A percentile compares a stretch with the other conserved stretches of the same genome.
Evolutionary conservation across 208 protist genomes (phyloP).

Genomic region (Crithidia acanthocephali): DNA sequence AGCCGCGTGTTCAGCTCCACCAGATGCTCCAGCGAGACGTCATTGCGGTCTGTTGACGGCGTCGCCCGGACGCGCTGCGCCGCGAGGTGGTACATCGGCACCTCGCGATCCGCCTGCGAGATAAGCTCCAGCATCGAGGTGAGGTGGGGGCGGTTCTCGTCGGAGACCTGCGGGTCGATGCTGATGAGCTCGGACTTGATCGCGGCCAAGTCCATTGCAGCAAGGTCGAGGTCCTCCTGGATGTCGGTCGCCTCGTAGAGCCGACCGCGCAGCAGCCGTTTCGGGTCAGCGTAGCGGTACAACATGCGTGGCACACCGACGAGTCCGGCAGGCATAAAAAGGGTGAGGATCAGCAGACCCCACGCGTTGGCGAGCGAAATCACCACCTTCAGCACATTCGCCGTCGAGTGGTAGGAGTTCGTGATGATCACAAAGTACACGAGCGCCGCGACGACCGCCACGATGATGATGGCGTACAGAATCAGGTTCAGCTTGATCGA

Average conservation of each 20-base stretch:
- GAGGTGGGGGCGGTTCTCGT: constrained; percentile 80
- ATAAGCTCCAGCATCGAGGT: constrained; percentile 85
- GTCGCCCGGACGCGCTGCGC: constrained; percentile 54
- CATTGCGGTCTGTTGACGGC: constrained; percentile 44
- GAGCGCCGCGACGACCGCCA: constrained; percentile 65
- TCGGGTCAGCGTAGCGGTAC: constrained; percentile 74
- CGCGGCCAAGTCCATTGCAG: constrained; percentile 77
- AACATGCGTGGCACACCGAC: constrained; percentile 87
- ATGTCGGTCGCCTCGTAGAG: constrained; percentile 82
- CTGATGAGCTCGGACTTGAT: constrained; percentile 85
- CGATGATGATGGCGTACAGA: constrained; percentile 83
- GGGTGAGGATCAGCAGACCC: constrained; percentile 84
- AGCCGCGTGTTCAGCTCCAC: constrained; percentile 78
- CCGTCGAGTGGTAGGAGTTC: constrained; percentile 61
- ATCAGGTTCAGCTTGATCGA: constrained; percentile 83
- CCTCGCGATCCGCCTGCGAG: constrained; percentile 64
- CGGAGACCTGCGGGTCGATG: constrained; percentile 76
- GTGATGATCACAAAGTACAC: constrained; percentile 84
- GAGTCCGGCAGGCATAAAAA: constrained; percentile 90
- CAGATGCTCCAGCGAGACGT: constrained; percentile 83
- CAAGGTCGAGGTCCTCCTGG: constrained; percentile 90
- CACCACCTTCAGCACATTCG: constrained; percentile 68
- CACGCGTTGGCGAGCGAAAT: constrained; percentile 91
- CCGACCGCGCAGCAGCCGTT: constrained; percentile 52
- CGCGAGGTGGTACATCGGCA: constrained; percentile 83